These are phyloP conservation scores for Kwoniella heveanensis DNA, from an alignment of 768 basidiomycete species.

Conservation along the genomic window DNA sequence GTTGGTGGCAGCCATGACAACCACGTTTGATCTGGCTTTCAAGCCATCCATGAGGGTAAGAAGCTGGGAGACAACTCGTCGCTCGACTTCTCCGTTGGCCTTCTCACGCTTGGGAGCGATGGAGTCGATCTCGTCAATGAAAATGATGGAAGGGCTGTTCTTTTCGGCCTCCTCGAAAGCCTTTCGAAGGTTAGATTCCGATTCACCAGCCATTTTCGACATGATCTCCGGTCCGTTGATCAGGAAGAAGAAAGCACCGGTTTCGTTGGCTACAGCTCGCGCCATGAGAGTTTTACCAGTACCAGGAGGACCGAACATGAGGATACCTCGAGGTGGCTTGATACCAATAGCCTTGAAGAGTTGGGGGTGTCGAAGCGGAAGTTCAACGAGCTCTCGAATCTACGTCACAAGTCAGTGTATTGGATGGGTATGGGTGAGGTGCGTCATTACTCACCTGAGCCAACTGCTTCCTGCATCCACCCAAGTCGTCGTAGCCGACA, in stretches of 20 bases:
- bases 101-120: slow-evolving; percentile 99
- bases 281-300: slow-evolving; percentile 99
- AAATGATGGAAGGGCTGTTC: slow-evolving; percentile 99
- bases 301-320: slow-evolving; percentile 98
- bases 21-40: slow-evolving; percentile 97
- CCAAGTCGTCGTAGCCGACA: slow-evolving; percentile 98
- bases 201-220: slow-evolving; percentile 99
- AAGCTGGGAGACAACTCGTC: slow-evolving; percentile 96
- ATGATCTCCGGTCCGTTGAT: slow-evolving; percentile 99
- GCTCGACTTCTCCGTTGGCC: slow-evolving; percentile 99
- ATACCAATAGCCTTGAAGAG: slow-evolving; percentile 99
- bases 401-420: slow-evolving; percentile 17
- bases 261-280: slow-evolving; percentile 98
- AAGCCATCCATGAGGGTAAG: slow-evolving; percentile 99
- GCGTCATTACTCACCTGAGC: slow-evolving; percentile 64
- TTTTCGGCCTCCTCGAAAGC: slow-evolving; percentile 99
- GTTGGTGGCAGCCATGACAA: slow-evolving; percentile 92
- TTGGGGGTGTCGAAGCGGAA: slow-evolving; percentile 96
- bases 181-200: slow-evolving; percentile 94
- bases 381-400: slow-evolving; percentile 97
- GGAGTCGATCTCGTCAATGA: slow-evolving; percentile 94
- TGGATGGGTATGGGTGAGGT: too few relatives aligned
- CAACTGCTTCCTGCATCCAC: slow-evolving; percentile 99
- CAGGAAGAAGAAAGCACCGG: slow-evolving; percentile 99
- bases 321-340: slow-evolving; percentile 97